Conservation (phyloP, 306 rosid species). For the Sphenostylis stenocarpa region DNA sequence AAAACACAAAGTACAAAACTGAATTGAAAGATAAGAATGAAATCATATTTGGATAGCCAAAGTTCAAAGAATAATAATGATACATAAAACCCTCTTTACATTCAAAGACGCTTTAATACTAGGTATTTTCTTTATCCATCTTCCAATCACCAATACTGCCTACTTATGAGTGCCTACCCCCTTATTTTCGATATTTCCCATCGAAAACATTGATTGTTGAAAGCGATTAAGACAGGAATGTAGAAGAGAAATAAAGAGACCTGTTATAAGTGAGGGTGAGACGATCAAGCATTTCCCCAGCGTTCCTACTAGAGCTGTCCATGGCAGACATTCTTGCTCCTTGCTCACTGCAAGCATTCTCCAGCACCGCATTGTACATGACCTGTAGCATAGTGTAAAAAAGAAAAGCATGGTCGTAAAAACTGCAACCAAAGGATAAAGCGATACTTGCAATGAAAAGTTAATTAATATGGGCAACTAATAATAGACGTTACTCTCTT, state of each 20-base stretch:
- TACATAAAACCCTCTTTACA: neutral
- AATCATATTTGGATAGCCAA: neutral
- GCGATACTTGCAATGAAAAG: neutral
- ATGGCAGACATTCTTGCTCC: conserved; percentile 99
- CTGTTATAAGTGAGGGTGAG: conserved; percentile 94
- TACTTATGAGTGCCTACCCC: neutral
- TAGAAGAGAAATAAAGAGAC: conserved; percentile 44
- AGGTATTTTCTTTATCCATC: neutral
- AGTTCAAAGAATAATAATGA: too few species aligned
- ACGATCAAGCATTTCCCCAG: conserved; percentile 99
- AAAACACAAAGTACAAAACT: neutral
- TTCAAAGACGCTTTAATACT: neutral
- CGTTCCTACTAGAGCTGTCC: conserved; percentile 99
- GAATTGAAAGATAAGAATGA: neutral
- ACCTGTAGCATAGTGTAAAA: conserved; percentile 47
- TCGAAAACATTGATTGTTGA: neutral
- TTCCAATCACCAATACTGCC: neutral
- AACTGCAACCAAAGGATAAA: neutral
- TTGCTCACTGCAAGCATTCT: conserved; percentile 99
- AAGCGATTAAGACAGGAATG: neutral
- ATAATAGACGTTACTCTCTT: too few species aligned
- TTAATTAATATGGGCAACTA: neutral
- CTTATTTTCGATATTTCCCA: neutral
- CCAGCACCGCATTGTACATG: conserved; percentile 87
- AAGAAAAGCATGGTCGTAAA: neutral